phyloP scores from a whole-genome alignment of 805 yeast genomes.

The Isabelozyma heimii region DNA sequence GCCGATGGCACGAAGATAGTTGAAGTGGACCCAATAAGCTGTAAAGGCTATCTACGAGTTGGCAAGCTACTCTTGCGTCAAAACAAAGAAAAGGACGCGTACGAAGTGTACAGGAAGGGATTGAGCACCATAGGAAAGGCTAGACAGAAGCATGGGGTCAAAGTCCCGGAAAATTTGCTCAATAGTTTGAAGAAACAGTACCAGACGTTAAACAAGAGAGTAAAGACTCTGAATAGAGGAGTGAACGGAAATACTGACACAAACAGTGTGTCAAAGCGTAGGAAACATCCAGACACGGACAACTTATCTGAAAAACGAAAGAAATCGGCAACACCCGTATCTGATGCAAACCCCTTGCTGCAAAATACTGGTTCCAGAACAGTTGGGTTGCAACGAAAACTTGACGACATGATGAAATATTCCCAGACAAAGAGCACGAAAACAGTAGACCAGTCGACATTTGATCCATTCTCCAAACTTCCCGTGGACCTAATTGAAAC shows the following conservation, averaged over 20 bases:
- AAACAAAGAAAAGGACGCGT: constrained; percentile 31
- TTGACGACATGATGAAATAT: background rate
- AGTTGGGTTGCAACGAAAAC: too few relatives aligned
- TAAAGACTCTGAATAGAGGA: constrained; percentile 20
- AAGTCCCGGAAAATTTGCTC: constrained; percentile 28
- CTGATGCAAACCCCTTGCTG: too few relatives aligned
- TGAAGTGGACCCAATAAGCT: constrained; percentile 40
- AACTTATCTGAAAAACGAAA: too few relatives aligned
- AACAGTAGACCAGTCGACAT: background rate
- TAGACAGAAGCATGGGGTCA: constrained; percentile 18
- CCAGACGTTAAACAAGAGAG: constrained; percentile 17
- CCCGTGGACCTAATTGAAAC: constrained; percentile 28
- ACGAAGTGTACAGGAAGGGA: constrained; percentile 34
- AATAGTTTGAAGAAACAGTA: constrained; percentile 14
- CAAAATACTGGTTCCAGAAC: too few relatives aligned
- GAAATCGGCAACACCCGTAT: too few relatives aligned
- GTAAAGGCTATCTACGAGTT: constrained; percentile 48
- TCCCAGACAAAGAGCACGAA: constrained; percentile 13
- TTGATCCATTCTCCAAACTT: constrained; percentile 26
- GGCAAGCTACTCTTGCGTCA: constrained; percentile 31
- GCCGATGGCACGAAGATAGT: constrained; percentile 35
- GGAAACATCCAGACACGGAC: too few relatives aligned
- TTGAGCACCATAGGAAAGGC: constrained; percentile 33
- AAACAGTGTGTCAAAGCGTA: too few relatives aligned
- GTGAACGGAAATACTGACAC: constrained; percentile 12